Conservation (phyloP, 208 protist genomes). For the Acanthamoeba sp. region DNA sequence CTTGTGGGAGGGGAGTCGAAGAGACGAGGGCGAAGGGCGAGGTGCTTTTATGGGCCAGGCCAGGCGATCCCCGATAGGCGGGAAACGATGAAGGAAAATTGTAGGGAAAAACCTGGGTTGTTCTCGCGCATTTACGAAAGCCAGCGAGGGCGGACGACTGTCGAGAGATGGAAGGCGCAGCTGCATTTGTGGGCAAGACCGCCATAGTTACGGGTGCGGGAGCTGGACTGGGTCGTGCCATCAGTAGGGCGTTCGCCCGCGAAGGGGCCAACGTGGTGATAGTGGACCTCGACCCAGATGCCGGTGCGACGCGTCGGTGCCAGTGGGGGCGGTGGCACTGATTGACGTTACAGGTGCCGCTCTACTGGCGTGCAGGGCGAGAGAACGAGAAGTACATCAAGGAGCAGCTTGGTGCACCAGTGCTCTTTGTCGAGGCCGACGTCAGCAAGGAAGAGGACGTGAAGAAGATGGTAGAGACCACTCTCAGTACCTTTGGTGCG, state of each 20-base stretch:
- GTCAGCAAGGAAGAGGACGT: constrained; percentile 64
- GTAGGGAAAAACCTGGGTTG: not conserved
- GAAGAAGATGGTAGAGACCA: constrained; percentile 8
- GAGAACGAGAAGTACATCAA: constrained; percentile 57
- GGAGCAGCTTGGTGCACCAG: constrained; percentile 11
- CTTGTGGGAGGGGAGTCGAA: not conserved
- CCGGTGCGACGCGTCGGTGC: not conserved
- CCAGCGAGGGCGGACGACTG: no score
- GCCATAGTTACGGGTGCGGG: constrained; percentile 49
- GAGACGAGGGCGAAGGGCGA: not conserved
- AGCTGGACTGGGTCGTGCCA: constrained; percentile 36
- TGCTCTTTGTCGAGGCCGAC: constrained; percentile 55
- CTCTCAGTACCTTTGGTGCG: constrained; percentile 3
- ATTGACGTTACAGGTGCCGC: no score
- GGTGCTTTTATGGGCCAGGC: not conserved
- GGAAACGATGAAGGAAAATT: not conserved
- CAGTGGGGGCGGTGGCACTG: not conserved
- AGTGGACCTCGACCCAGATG: constrained; percentile 21
- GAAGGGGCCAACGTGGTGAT: constrained; percentile 56
- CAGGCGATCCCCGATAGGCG: not conserved
- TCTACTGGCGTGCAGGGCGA: not conserved
- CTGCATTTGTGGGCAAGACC: not conserved
- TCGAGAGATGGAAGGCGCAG: not conserved
- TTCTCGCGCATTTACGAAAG: no score
- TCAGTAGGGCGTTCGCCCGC: not conserved